Evolutionary conservation across 1,284 basidiomycete species (phyloP).

Genomic region (Naganishia sp.): DNA sequence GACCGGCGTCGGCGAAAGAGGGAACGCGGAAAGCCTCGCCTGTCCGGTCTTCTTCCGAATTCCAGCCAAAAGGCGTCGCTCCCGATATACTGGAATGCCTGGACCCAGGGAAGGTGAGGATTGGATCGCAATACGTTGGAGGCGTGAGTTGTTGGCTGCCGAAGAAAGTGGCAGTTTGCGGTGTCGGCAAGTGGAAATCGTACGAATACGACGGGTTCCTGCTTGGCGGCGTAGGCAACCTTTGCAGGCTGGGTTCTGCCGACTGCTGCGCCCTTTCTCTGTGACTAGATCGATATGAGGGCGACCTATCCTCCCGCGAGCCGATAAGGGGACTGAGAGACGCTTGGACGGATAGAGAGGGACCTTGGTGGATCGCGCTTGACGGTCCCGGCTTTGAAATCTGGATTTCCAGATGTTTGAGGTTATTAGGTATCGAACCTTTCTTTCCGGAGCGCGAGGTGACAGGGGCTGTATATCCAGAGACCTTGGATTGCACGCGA

Average conservation of each 20-base stretch:
- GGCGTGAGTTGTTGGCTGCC: slow-evolving; percentile 4
- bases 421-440: background rate
- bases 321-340: background rate
- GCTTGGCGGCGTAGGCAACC: background rate
- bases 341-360: background rate
- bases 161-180: background rate
- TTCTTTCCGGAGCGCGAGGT: no score
- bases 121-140: slow-evolving; percentile 5
- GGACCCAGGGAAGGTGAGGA: background rate
- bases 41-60: slow-evolving; percentile 3
- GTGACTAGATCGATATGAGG: background rate
- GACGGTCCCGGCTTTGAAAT: background rate
- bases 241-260: background rate
- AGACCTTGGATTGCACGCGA: background rate
- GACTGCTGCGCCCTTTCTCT: background rate
- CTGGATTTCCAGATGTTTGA: background rate
- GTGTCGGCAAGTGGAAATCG: slow-evolving; percentile 4
- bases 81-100: slow-evolving; percentile 16
- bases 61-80: background rate
- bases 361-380: background rate
- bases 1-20: slow-evolving; percentile 9
- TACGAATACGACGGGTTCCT: background rate
- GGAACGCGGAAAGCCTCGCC: slow-evolving; percentile 13
- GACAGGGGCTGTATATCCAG: background rate
- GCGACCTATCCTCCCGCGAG: background rate